Evolutionary conservation across 768 basidiomycete species (phyloP), one percentile per base, ranked within the genome.

Genomic region (Hemileccinum rubropunctum): DNA sequence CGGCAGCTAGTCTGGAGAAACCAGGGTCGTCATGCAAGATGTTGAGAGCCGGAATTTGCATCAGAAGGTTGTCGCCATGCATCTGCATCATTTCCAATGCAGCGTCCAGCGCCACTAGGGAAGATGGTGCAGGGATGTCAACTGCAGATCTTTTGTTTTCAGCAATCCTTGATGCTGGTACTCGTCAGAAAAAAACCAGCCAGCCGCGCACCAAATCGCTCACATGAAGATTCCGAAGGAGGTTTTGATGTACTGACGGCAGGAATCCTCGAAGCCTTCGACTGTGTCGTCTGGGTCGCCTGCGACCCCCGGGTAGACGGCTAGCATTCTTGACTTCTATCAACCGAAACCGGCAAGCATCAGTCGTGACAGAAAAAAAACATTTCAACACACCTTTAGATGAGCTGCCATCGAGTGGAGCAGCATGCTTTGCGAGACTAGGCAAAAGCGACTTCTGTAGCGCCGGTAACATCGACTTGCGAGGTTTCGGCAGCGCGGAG

Each of bases 381-480:
- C n/a, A 28, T 6, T 17, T 36, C 3, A 10, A 11, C 50, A 17
- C 34, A 62, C 57, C 51, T 0, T 42, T 43, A 8, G 41, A 42
- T 42, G 26, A 17, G 28, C 42, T 33, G 15, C 49, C 46, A 47
- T 44, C 34, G 17, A 18, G 18, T 11, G n/a, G 23, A 38, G 3
- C 32, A 14, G 28, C 50, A 43, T 30, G 39, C 45, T 45, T 41
- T 7, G 45, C 32, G 17, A 26, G 30, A 40, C 27, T 28, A 14
- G 43, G 48, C 18, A 45, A 27, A 41, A 18, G 32, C 8, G 45
- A 36, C 40, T 38, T 52, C 47, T 40, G 45, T 17, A 53, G 49
- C 23, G 37, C 44, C 17, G 45, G 53, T 21, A 65, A 18, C 50
- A 46, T 54, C 45, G 53, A 55, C 42, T 9, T 42, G 53, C 37